These are phyloP conservation scores for Populus hybrid DNA, from an alignment of 441 rosid genomes.

Conservation along the genomic window DNA sequence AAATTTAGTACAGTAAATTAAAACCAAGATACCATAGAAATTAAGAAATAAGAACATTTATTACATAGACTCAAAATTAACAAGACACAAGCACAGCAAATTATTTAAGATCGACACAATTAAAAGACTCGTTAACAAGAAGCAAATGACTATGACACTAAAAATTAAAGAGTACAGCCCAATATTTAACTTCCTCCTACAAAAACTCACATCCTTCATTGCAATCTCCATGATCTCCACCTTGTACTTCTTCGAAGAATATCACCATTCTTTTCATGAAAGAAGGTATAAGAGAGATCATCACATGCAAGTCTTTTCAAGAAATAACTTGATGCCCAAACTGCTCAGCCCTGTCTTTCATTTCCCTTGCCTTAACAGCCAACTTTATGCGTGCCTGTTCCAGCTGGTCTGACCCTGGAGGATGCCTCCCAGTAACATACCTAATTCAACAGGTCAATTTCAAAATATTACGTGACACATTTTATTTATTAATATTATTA, in stretches of 20 bases:
- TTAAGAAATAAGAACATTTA: background rate
- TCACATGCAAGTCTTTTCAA: slow-evolving; percentile 4
- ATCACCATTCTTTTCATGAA: background rate
- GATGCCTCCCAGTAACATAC: slow-evolving; percentile 70
- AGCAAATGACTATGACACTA: background rate
- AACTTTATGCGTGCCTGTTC: slow-evolving; percentile 68
- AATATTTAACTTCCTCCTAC: background rate
- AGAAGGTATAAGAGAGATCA: background rate
- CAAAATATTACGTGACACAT: background rate
- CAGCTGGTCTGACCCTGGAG: slow-evolving; percentile 60
- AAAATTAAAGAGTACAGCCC: background rate
- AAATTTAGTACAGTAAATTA: no score
- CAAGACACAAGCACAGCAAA: background rate
- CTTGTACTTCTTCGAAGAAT: background rate
- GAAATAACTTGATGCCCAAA: slow-evolving; percentile 37
- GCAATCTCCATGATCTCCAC: background rate
- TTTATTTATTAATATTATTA: no score
- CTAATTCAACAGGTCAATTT: slow-evolving; percentile 17
- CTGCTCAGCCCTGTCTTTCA: slow-evolving; percentile 69
- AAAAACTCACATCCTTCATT: background rate
- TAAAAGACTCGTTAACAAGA: background rate
- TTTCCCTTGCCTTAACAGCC: slow-evolving; percentile 58
- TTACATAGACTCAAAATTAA: background rate
- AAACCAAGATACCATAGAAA: background rate
- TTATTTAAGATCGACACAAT: background rate